Base-by-base conservation (phyloP, 2,329 filamentous ascomycete genomes). In the Xylariaceae sp. region DNA sequence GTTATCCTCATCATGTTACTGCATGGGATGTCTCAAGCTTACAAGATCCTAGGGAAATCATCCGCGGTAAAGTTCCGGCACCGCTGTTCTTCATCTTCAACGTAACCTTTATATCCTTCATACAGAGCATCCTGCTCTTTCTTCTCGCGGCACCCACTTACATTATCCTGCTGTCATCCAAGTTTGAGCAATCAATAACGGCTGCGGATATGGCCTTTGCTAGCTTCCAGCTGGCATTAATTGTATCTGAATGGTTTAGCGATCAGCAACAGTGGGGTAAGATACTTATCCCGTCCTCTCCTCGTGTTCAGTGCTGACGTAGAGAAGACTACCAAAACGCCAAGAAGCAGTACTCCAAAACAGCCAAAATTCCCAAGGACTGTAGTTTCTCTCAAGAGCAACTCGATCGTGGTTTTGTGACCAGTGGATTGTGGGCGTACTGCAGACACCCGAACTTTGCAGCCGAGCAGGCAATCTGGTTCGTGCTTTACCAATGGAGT, bases 401-500 rank as follows among this genome's bases (percentile, higher is more conserved):
- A 40, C 78, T 98, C 19, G 88, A 96, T 50, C 85, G 91, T 29
- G 93, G 93, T 32, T 98, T 98, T 66, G 75, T 87, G 50, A 85
- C 87, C 8, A 80, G 75, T 4, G 93, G 93, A 0, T 72, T 98
- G 7, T 98, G 87, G 84, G 84, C 82, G 1, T 89, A 83, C 70
- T 91, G 85, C 53, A 79, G 93, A 34, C 94, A 98, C 63, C 93
- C 93, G 36, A 98, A 98, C 64, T 98, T 97, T 59, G 81, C 87
- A 4, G 88, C 87, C 4, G 93, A 98, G 66, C 93, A 97, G 67
- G 73, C 81, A 22, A 81, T 97, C 55, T 98, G 93, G 93, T 74
- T 95, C 40, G 69, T 81, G 8, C 66, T 97, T 39, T 97, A 97
- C 64, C 79, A 88, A 57, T 98, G 91, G 93, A 81, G 78, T 51